Evolutionary conservation across 768 basidiomycete genomes (phyloP).

Genomic region (Lentinula edodes): DNA sequence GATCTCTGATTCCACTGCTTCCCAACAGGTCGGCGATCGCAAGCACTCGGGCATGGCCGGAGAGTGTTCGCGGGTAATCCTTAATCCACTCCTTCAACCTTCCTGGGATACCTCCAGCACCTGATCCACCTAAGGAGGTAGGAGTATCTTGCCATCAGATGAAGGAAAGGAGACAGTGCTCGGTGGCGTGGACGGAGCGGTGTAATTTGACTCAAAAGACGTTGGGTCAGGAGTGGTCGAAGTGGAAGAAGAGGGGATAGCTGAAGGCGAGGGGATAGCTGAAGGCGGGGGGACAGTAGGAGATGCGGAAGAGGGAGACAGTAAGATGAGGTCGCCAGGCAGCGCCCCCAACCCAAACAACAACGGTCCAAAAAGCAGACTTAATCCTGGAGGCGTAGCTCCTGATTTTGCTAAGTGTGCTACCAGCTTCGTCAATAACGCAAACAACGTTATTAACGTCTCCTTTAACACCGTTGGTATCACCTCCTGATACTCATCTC

Average conservation of each 20-base stretch:
- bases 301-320: neutral
- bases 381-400: constrained; percentile 88
- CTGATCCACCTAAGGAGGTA: constrained; percentile 31
- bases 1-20: constrained; percentile 31
- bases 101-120: constrained; percentile 64
- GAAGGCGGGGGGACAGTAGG: neutral
- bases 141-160: constrained; percentile 77
- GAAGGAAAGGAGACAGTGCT: constrained; percentile 88
- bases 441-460: constrained; percentile 64
- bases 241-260: too few relatives aligned
- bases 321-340: neutral
- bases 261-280: too few relatives aligned
- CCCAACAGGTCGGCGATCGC: neutral
- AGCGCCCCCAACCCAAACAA: constrained; percentile 64
- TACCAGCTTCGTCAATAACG: constrained; percentile 73
- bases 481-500: constrained; percentile 18
- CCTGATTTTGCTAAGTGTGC: constrained; percentile 83
- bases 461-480: constrained; percentile 51
- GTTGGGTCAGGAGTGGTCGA: neutral
- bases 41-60: constrained; percentile 37
- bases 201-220: constrained; percentile 50
- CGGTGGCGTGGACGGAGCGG: constrained; percentile 76
- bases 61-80: constrained; percentile 79
- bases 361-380: constrained; percentile 84
- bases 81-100: constrained; percentile 88